phyloP scores from a whole-genome alignment of 225 moss, liverwort and hornwort species.

The Pleurozium schreberi region DNA sequence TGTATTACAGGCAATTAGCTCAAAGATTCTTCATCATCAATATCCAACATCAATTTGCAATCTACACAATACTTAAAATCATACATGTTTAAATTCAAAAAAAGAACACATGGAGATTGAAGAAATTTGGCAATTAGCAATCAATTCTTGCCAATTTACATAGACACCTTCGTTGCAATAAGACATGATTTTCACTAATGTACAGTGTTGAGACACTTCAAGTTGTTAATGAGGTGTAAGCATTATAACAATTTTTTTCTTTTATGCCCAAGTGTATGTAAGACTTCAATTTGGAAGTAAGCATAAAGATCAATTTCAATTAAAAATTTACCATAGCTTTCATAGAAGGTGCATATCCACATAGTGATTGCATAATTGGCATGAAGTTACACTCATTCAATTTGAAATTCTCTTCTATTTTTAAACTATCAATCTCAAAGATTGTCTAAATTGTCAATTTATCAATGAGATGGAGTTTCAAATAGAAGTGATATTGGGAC shows the following conservation, averaged over 20 bases:
- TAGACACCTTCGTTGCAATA: neutral
- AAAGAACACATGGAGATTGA: neutral
- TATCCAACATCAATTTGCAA: neutral
- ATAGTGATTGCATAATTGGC: neutral
- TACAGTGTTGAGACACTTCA: neutral
- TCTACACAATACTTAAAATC: neutral
- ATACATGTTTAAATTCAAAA: neutral
- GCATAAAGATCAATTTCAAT: no score
- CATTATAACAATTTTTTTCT: no score
- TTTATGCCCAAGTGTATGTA: neutral
- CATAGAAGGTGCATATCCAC: neutral
- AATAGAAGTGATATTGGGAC: neutral
- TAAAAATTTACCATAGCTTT: neutral
- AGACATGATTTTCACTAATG: neutral
- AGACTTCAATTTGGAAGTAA: neutral
- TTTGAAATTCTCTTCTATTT: neutral
- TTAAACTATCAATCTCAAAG: neutral
- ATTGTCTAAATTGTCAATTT: neutral
- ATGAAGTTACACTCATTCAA: neutral
- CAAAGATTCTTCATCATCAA: neutral
- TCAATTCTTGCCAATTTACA: neutral
- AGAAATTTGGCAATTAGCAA: neutral
- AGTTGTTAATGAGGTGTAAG: neutral
- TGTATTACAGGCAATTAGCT: neutral
- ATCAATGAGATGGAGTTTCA: neutral